Evolutionary conservation across 2,329 filamentous ascomycete species (phyloP).

Genomic region (Chaetomium globosum): DNA sequence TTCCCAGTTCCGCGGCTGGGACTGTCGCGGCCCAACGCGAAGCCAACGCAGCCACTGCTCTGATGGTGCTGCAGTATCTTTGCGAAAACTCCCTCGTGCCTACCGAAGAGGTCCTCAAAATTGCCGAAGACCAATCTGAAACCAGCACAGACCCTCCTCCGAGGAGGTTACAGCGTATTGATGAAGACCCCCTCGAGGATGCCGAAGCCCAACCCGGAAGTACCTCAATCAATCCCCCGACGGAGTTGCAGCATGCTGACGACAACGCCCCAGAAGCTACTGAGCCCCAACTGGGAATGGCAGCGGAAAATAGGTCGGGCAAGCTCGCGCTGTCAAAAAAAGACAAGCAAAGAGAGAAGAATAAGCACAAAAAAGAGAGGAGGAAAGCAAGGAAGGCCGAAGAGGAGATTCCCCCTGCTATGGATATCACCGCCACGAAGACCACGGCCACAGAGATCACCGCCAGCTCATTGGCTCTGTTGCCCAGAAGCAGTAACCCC

Average conservation of each 20-base stretch:
- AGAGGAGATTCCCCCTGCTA: neutral
- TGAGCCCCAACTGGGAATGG: neutral
- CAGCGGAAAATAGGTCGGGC: neutral
- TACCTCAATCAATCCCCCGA: neutral
- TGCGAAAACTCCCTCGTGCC: no score
- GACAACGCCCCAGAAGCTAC: neutral
- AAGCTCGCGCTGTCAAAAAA: neutral
- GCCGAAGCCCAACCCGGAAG: neutral
- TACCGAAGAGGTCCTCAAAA: no score
- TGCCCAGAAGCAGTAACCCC: neutral
- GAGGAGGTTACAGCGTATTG: neutral
- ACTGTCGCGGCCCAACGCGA: no score
- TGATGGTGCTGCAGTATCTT: no score
- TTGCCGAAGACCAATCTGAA: no score
- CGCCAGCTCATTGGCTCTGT: neutral
- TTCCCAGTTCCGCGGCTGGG: no score
- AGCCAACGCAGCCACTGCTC: no score
- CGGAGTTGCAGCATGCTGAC: neutral
- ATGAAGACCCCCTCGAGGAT: neutral
- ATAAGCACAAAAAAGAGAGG: neutral
- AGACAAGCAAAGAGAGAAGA: neutral
- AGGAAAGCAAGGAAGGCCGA: neutral
- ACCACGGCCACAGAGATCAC: neutral
- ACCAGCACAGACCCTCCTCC: no score
- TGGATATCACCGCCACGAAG: neutral